Evolutionary conservation across 257 asterid species (phyloP).

Genomic region (Phtheirospermum japonicum): DNA sequence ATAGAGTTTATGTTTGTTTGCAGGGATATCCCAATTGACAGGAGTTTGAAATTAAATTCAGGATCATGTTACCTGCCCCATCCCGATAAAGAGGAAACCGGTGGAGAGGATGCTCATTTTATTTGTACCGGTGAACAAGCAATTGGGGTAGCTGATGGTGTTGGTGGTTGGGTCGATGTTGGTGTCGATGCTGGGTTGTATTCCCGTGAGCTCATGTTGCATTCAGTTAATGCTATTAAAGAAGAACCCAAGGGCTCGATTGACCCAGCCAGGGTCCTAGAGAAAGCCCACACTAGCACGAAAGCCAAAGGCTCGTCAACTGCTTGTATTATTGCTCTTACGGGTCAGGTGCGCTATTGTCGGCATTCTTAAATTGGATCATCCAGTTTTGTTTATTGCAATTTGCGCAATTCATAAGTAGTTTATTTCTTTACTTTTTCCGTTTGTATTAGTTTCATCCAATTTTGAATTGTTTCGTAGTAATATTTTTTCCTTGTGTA

Average conservation of each 20-base stretch:
- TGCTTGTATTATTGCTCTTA: slow-evolving; percentile 92
- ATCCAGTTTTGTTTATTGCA: no score
- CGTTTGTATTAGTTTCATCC: no score
- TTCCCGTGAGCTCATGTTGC: slow-evolving; percentile 90
- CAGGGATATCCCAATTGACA: slow-evolving; percentile 50
- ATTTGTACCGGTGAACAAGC: slow-evolving; percentile 63
- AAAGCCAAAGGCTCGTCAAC: slow-evolving; percentile 86
- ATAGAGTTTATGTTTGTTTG: slow-evolving; percentile 26
- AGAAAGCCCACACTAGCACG: slow-evolving; percentile 74
- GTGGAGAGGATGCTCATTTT: slow-evolving; percentile 95
- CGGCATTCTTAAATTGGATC: no score
- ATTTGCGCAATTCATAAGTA: background rate
- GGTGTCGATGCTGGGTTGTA: slow-evolving; percentile 84
- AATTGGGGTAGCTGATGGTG: slow-evolving; percentile 97
- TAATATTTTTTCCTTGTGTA: slow-evolving; percentile 25
- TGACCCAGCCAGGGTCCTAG: slow-evolving; percentile 85
- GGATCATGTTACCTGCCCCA: slow-evolving; percentile 87
- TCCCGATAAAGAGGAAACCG: slow-evolving; percentile 96
- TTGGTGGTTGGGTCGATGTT: slow-evolving; percentile 96
- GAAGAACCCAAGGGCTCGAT: slow-evolving; percentile 81
- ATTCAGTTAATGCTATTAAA: slow-evolving; percentile 65
- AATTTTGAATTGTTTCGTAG: no score
- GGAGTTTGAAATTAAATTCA: slow-evolving; percentile 65
- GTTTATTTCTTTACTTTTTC: background rate
- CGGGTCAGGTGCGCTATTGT: slow-evolving; percentile 52